These are phyloP conservation scores for Thecamonas trahens DNA, from an alignment of 78 protist species.

Conservation along the genomic window DNA sequence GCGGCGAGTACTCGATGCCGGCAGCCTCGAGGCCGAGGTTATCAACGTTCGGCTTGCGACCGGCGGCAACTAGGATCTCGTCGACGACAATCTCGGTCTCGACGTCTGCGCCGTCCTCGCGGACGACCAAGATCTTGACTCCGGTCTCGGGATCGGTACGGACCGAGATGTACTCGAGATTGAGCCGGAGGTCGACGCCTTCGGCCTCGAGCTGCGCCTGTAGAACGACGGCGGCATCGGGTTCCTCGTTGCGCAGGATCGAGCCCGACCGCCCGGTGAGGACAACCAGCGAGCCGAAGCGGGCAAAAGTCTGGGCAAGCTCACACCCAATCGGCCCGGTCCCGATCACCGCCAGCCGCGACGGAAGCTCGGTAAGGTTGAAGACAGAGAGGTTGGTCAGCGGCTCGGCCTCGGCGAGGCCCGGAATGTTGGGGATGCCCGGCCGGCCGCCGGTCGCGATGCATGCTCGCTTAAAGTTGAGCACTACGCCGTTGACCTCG, in stretches of 20 bases:
- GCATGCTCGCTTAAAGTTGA: slow-evolving; percentile 26
- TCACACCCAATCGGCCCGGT: slow-evolving; percentile 62
- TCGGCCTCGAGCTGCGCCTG: neutral
- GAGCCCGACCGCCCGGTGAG: slow-evolving; percentile 13
- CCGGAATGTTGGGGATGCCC: slow-evolving; percentile 24
- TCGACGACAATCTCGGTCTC: neutral
- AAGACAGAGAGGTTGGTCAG: slow-evolving; percentile 44
- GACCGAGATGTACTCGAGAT: neutral
- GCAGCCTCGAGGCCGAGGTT: slow-evolving; percentile 33
- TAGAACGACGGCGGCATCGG: slow-evolving; percentile 4
- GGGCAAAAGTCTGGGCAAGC: slow-evolving; percentile 56
- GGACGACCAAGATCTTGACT: neutral
- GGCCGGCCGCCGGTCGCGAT: slow-evolving; percentile 59
- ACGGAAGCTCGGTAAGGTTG: slow-evolving; percentile 45
- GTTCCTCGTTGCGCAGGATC: slow-evolving; percentile 12
- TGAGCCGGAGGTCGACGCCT: neutral
- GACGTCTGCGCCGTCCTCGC: neutral
- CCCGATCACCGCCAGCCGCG: slow-evolving; percentile 47
- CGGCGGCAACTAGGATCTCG: slow-evolving; percentile 43
- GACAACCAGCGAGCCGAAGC: slow-evolving; percentile 13
- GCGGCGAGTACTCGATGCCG: slow-evolving; percentile 22
- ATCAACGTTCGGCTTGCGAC: slow-evolving; percentile 48
- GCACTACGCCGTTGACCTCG: slow-evolving; percentile 22
- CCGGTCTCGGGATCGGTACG: neutral
- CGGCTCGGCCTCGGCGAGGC: neutral